phyloP scores from a whole-genome alignment of 2,329 filamentous ascomycete genomes.

The Aspergillus calidoustus region DNA sequence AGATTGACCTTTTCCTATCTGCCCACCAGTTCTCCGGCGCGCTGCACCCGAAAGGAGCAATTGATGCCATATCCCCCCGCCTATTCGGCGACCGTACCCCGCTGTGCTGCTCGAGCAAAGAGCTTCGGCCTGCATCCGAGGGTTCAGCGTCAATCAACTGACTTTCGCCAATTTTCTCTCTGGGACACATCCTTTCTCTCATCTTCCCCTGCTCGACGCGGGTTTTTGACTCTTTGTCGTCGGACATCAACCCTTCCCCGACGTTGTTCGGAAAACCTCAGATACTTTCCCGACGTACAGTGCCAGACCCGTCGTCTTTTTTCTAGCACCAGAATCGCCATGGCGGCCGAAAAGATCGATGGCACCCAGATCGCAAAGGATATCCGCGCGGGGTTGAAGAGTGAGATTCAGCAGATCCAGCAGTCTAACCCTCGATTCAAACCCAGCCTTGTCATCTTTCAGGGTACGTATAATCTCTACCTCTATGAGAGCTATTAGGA shows the following conservation, averaged over 20 bases:
- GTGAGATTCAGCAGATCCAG: slow-evolving; percentile 81
- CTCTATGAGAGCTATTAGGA: neutral
- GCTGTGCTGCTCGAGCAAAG: slow-evolving; percentile 27
- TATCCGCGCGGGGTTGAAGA: slow-evolving; percentile 81
- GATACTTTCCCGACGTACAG: slow-evolving; percentile 23
- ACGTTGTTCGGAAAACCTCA: slow-evolving; percentile 23
- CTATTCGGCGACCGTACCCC: slow-evolving; percentile 31
- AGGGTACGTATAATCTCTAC: slow-evolving; percentile 63
- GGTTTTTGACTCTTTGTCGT: slow-evolving; percentile 24
- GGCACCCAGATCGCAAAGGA: slow-evolving; percentile 92
- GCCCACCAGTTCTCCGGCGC: slow-evolving; percentile 18
- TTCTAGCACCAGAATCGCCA: slow-evolving; percentile 62
- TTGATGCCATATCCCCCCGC: slow-evolving; percentile 37
- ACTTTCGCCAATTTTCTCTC: slow-evolving; percentile 19
- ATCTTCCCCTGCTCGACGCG: slow-evolving; percentile 21
- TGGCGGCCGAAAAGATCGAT: slow-evolving; percentile 91
- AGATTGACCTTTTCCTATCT: slow-evolving; percentile 22
- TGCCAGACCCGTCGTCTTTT: slow-evolving; percentile 43
- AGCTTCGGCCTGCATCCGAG: slow-evolving; percentile 21
- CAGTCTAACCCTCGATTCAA: slow-evolving; percentile 82
- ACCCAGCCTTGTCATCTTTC: slow-evolving; percentile 90
- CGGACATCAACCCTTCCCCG: slow-evolving; percentile 20
- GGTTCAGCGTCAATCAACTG: slow-evolving; percentile 22
- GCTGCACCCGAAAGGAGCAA: slow-evolving; percentile 28
- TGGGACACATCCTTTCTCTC: slow-evolving; percentile 16